Conservation (phyloP, 2,329 filamentous ascomycete species). For the Paraconiothyrium sp. region DNA sequence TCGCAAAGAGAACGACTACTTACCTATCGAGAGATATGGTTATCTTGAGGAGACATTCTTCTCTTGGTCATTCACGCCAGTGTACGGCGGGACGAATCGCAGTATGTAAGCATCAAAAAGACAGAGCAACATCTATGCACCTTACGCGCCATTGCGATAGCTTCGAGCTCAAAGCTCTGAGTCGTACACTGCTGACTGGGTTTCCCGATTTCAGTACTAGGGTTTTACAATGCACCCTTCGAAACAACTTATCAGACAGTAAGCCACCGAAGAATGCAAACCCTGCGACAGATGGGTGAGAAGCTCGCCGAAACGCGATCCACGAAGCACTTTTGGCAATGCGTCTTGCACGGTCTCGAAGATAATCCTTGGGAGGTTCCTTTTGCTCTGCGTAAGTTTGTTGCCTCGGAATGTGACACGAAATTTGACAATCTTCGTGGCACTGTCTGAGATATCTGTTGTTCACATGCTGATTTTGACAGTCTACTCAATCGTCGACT, state of each 20-base stretch:
- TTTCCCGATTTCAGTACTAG: constrained; percentile 21
- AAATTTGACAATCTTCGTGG: background rate
- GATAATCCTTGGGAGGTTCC: constrained; percentile 46
- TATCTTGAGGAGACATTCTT: constrained; percentile 51
- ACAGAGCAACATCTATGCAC: background rate
- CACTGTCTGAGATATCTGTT: background rate
- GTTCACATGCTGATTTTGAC: background rate
- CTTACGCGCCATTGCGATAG: background rate
- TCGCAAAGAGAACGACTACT: constrained; percentile 39
- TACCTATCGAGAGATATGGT: constrained; percentile 41
- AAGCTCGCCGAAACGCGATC: constrained; percentile 41
- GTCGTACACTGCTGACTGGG: background rate
- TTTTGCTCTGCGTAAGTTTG: constrained; percentile 34
- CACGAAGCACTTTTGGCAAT: constrained; percentile 57
- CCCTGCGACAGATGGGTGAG: constrained; percentile 51
- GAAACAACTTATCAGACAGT: constrained; percentile 53
- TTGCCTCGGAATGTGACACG: background rate
- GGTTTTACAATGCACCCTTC: constrained; percentile 45
- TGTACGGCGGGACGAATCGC: constrained; percentile 50
- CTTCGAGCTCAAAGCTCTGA: background rate
- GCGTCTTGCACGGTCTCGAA: constrained; percentile 60
- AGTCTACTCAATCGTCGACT: constrained; percentile 43
- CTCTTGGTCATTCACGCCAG: constrained; percentile 56
- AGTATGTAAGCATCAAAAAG: constrained; percentile 11
- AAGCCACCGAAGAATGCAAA: constrained; percentile 49